A percentile compares a stretch with the other conserved stretches of the same genome.
phyloP scores from a whole-genome alignment of 768 basidiomycete genomes.

The Pleurotus platypus region DNA sequence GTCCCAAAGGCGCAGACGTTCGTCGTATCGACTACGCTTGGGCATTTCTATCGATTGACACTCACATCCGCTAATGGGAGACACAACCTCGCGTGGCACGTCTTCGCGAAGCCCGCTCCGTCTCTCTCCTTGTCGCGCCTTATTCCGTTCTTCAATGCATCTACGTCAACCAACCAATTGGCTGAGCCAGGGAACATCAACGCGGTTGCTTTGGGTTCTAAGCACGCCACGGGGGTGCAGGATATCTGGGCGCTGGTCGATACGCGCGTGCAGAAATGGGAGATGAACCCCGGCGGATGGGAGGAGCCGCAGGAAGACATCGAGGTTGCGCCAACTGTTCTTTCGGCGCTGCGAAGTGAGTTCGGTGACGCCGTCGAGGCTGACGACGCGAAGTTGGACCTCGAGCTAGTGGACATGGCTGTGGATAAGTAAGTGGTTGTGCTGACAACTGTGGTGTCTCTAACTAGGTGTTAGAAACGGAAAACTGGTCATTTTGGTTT shows the following conservation, averaged over 20 bases:
- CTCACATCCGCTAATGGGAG: constrained; percentile 69
- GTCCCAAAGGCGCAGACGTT: constrained; percentile 55
- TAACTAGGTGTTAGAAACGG: constrained; percentile 32
- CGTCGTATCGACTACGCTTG: constrained; percentile 64
- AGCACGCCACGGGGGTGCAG: constrained; percentile 38
- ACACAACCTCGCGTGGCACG: constrained; percentile 52
- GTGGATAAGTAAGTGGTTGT: constrained; percentile 44
- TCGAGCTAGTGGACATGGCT: constrained; percentile 72
- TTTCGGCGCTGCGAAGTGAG: constrained; percentile 40
- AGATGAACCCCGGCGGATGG: constrained; percentile 62
- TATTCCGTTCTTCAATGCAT: constrained; percentile 36
- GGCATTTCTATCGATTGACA: constrained; percentile 60
- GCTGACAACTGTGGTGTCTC: constrained; percentile 24
- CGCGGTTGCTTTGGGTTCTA: constrained; percentile 51
- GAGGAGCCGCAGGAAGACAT: constrained; percentile 59
- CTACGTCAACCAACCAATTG: constrained; percentile 18
- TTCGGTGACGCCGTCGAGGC: constrained; percentile 31
- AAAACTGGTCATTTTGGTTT: constrained; percentile 59
- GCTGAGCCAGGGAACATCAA: constrained; percentile 60
- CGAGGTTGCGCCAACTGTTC: constrained; percentile 49
- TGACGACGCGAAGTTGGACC: constrained; percentile 50
- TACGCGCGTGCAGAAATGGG: constrained; percentile 69
- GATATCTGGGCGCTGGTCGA: constrained; percentile 71
- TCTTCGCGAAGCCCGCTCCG: constrained; percentile 57
- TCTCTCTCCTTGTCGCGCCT: constrained; percentile 37